These are phyloP conservation scores for Dactylellina haptotyla DNA, from an alignment of 2,329 filamentous ascomycete species.

Conservation along the genomic window DNA sequence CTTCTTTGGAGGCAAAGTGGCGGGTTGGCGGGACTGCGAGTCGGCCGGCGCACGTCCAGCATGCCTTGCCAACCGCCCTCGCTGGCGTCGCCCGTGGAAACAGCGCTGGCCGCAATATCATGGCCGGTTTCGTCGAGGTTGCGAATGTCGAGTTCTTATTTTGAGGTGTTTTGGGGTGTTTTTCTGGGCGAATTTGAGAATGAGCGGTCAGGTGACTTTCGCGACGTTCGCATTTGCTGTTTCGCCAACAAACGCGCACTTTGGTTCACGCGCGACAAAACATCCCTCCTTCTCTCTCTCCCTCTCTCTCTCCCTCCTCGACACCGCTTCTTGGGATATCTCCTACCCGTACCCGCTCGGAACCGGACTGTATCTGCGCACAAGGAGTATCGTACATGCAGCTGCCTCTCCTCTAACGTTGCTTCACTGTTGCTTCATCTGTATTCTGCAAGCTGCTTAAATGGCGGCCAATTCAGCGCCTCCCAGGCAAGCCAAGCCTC, in stretches of 20 bases:
- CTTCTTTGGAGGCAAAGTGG: slow-evolving; percentile 30
- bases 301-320: neutral
- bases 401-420: neutral
- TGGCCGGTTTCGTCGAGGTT: neutral
- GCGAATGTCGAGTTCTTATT: neutral
- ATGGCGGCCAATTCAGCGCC: slow-evolving; percentile 27
- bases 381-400: slow-evolving; percentile 3
- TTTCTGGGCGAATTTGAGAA: slow-evolving; percentile 17
- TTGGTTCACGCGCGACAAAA: slow-evolving; percentile 19
- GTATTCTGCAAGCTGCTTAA: neutral
- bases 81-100: slow-evolving; percentile 12
- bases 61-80: slow-evolving; percentile 4
- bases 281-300: neutral
- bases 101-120: slow-evolving; percentile 41
- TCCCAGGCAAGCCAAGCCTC: slow-evolving; percentile 28
- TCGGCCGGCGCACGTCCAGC: slow-evolving; percentile 24
- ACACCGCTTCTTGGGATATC: neutral
- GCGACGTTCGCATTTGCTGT: slow-evolving; percentile 18
- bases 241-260: slow-evolving; percentile 30
- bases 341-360: neutral
- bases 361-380: slow-evolving; percentile 13
- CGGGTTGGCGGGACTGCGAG: neutral
- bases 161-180: no score
- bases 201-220: slow-evolving; percentile 43
- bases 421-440: neutral